A percentile compares a stretch with the other conserved stretches of the same genome.
Conservation (phyloP, 2,329 filamentous ascomycete species). For the Claviceps sp. region DNA sequence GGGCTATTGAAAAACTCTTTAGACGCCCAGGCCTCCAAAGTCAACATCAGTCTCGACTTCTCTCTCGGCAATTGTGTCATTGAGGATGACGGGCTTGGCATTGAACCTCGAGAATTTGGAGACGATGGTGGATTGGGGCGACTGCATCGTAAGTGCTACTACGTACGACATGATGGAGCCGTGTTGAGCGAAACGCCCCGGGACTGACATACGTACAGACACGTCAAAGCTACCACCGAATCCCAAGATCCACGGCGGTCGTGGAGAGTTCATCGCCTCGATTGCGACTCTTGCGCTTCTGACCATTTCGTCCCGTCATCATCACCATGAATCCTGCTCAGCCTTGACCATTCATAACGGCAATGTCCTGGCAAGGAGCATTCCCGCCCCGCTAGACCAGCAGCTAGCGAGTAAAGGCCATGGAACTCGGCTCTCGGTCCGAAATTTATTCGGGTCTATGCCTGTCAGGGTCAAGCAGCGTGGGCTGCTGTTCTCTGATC, state of each 20-base stretch:
- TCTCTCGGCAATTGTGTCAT: conserved; percentile 61
- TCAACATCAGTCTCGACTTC: conserved; percentile 64
- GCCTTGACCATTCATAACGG: conserved; percentile 59
- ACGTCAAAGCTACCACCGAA: conserved; percentile 57
- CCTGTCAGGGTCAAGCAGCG: conserved; percentile 81
- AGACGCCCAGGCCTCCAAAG: conserved; percentile 58
- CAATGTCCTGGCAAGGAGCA: conserved; percentile 47
- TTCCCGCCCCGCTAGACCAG: conserved; percentile 46
- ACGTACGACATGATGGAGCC: neutral
- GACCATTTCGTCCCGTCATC: conserved; percentile 60
- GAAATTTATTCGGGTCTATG: conserved; percentile 79
- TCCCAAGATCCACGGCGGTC: conserved; percentile 44
- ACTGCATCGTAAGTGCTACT: conserved; percentile 51
- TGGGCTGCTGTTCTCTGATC: conserved; percentile 37
- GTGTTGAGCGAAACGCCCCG: neutral
- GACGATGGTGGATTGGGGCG: conserved; percentile 58
- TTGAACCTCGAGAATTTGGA: conserved; percentile 59
- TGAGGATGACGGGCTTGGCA: conserved; percentile 76
- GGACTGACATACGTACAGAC: conserved; percentile 32
- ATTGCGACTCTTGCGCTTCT: conserved; percentile 65
- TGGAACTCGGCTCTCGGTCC: conserved; percentile 65
- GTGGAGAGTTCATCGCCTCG: conserved; percentile 66
- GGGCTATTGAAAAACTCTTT: conserved; percentile 74
- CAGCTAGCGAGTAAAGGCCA: conserved; percentile 41
- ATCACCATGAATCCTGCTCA: conserved; percentile 45